These are phyloP conservation scores for Claviceps paspali DNA, from an alignment of 2,329 filamentous ascomycete genomes.

Conservation along the genomic window DNA sequence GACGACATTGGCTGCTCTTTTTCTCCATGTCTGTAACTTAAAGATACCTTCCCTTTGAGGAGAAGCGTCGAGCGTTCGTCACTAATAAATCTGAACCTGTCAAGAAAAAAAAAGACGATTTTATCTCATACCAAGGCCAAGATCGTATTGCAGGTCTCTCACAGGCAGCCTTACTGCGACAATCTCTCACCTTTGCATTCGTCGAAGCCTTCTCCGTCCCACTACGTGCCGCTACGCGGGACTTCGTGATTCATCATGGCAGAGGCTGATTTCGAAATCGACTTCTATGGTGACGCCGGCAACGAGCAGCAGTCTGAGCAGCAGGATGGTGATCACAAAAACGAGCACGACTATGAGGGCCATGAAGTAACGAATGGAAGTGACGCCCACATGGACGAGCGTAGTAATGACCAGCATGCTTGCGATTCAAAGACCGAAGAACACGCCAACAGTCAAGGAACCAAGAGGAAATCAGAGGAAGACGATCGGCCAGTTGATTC, in stretches of 20 bases:
- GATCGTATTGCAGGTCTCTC: neutral
- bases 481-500: conserved; percentile 45
- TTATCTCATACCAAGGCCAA: neutral
- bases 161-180: neutral
- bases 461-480: conserved; percentile 45
- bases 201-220: neutral
- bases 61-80: neutral
- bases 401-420: conserved; percentile 11
- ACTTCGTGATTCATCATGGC: conserved; percentile 33
- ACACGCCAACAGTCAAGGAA: conserved; percentile 25
- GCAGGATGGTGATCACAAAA: conserved; percentile 21
- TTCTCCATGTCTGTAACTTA: conserved; percentile 1
- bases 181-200: neutral
- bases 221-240: no score
- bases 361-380: conserved; percentile 23
- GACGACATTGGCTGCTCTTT: conserved; percentile 2
- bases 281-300: conserved; percentile 50
- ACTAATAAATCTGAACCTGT: conserved; percentile 2
- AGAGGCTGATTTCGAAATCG: conserved; percentile 58
- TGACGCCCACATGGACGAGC: conserved; percentile 18
- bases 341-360: conserved; percentile 10
- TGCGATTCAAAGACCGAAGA: conserved; percentile 14
- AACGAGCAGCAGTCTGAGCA: conserved; percentile 24
- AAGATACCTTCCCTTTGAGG: neutral
- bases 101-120: conserved; percentile 1